Conservation (phyloP, 371 early-diverging fungal species). For the Actinomortierella wolfii region DNA sequence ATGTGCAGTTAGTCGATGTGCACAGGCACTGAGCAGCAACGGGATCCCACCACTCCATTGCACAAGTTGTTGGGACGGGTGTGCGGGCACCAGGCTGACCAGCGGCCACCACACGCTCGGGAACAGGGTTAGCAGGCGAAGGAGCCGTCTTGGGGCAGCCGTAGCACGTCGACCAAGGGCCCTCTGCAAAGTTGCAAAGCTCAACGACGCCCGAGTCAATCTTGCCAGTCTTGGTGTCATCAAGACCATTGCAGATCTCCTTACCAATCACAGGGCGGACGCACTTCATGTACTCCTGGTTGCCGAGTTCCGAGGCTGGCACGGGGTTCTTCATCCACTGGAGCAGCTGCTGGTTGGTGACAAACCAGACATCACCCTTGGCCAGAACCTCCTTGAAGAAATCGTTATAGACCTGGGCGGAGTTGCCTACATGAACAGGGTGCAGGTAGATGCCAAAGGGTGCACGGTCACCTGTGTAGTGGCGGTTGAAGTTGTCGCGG, state of each 20-base stretch:
- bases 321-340: slow-evolving; percentile 77
- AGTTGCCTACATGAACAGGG: slow-evolving; percentile 54
- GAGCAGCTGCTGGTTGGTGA: slow-evolving; percentile 67
- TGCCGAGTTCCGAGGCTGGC: slow-evolving; percentile 59
- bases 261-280: slow-evolving; percentile 61
- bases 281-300: slow-evolving; percentile 65
- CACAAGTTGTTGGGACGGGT: slow-evolving; percentile 67
- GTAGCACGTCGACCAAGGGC: slow-evolving; percentile 67
- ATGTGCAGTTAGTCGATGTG: slow-evolving; percentile 33
- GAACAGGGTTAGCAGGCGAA: slow-evolving; percentile 58
- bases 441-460: slow-evolving; percentile 69
- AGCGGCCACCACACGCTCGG: slow-evolving; percentile 47
- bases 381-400: slow-evolving; percentile 54
- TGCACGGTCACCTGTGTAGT: slow-evolving; percentile 66
- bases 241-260: slow-evolving; percentile 78
- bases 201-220: slow-evolving; percentile 53
- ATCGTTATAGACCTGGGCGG: slow-evolving; percentile 49
- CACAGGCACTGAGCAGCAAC: slow-evolving; percentile 46
- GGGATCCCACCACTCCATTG: slow-evolving; percentile 79
- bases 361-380: slow-evolving; percentile 71
- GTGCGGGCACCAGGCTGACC: slow-evolving; percentile 54
- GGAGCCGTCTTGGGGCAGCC: slow-evolving; percentile 65
- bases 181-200: slow-evolving; percentile 59
- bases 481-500: slow-evolving; percentile 63
- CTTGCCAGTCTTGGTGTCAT: slow-evolving; percentile 54